Base-by-base conservation (phyloP, 257 asterid species). In the Jacaranda mimosifolia region DNA sequence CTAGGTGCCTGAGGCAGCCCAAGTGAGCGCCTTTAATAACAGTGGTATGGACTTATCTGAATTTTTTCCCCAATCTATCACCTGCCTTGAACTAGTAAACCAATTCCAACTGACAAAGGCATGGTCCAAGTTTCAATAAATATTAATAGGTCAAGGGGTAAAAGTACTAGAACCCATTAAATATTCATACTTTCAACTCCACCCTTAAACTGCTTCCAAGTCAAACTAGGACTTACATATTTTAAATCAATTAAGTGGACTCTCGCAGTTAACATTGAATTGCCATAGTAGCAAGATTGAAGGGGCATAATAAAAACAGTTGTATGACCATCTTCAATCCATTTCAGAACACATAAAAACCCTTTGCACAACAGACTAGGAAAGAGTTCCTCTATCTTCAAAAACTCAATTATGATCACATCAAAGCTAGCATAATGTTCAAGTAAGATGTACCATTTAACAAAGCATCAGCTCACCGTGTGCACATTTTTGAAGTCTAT, bases 401-500 rank as follows among this genome's bases (percentile, higher is more conserved):
- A 9, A 17, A 9, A 52, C 70, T 4, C 15, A 49, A 40, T 12
- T 65, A 49, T 15, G 9, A 51, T 69, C 9, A 40, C 60, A 42
- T 53, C 51, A 5, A 18, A 52, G 43, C 62, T 13, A 53, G 70
- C 63, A 71, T 48, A 62, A 46, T 26, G 68, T 51, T 21, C 70
- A 75, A 42, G 60, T 36, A 63, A 53, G 70, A 70, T 74, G 39
- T 56, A 70, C 48, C 70, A 63, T 39, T 15, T 68, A 51, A 63
- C 9, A 15, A 72, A 42, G 58, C 43, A 68, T 51, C 8, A 64
- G 75, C 91, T 83, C 78, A 96, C 99, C 85, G 98, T 93, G 85
- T 90, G 80, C 79, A 93, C 99, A 79, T 96, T 88, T 84, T 96
- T 96, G 88, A 96, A 93, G 90, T 93, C 98, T 74, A 96, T 83